Percentiles rank a stretch among this genome's conserved stretches.
phyloP scores from a whole-genome alignment of 2,329 filamentous ascomycete genomes.

The Colletotrichum phormii region DNA sequence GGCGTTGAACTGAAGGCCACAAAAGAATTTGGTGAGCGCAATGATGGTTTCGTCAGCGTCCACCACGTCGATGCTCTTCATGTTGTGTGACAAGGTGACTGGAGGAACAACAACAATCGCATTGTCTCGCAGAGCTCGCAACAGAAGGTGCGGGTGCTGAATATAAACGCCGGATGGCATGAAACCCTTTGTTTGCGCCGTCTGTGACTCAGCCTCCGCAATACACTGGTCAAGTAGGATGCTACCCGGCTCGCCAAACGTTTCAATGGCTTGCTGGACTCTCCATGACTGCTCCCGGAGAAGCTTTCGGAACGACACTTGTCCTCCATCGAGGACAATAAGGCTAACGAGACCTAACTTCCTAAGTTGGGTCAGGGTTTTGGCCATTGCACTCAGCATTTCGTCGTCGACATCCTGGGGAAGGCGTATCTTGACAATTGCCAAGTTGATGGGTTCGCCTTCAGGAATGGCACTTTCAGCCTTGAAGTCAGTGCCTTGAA shows the following conservation, averaged over 20 bases:
- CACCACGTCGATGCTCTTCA: slow-evolving; percentile 51
- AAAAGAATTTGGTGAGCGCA: slow-evolving; percentile 81
- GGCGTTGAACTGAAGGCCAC: slow-evolving; percentile 68
- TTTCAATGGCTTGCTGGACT: slow-evolving; percentile 80
- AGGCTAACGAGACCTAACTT: slow-evolving; percentile 85
- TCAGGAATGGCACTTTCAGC: slow-evolving; percentile 40
- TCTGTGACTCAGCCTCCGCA: slow-evolving; percentile 7
- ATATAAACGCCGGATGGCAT: slow-evolving; percentile 34
- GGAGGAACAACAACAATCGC: slow-evolving; percentile 54
- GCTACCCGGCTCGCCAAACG: slow-evolving; percentile 74
- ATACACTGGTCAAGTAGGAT: slow-evolving; percentile 62
- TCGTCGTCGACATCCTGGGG: slow-evolving; percentile 77
- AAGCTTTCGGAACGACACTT: slow-evolving; percentile 51
- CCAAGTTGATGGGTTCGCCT: slow-evolving; percentile 67
- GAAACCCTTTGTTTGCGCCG: slow-evolving; percentile 22
- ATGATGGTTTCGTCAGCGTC: slow-evolving; percentile 74
- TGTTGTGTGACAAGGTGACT: slow-evolving; percentile 55
- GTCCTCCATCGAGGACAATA: slow-evolving; percentile 81
- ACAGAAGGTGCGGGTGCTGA: slow-evolving; percentile 40
- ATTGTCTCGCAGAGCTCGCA: slow-evolving; percentile 46
- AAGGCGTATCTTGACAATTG: slow-evolving; percentile 84
- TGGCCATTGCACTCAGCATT: slow-evolving; percentile 79
- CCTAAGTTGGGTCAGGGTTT: slow-evolving; percentile 85
- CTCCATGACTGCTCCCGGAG: slow-evolving; percentile 76
- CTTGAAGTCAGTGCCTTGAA: slow-evolving; percentile 44